A percentile compares a stretch with the other conserved stretches of the same genome.
Evolutionary conservation across 2,329 filamentous ascomycete species (phyloP).

Genomic region (Verticillium longisporum): DNA sequence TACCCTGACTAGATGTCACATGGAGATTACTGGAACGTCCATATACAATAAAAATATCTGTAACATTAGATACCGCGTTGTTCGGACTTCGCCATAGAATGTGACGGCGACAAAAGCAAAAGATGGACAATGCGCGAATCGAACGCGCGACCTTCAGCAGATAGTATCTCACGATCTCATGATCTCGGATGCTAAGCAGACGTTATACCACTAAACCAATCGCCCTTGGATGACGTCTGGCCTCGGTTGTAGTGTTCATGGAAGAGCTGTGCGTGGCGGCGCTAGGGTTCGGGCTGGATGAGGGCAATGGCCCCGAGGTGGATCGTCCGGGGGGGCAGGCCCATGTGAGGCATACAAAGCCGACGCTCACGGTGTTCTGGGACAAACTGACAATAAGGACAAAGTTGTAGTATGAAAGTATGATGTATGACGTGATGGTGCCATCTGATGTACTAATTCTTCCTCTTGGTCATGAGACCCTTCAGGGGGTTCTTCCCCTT

Average conservation of each 20-base stretch:
- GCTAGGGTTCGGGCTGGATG: not conserved
- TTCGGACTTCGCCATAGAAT: too few species aligned
- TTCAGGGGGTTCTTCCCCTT: constrained; percentile 29
- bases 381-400: not conserved
- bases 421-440: not conserved
- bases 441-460: not conserved
- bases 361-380: not conserved
- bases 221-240: not conserved
- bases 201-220: constrained; percentile 3
- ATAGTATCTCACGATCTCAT: not conserved
- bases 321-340: not conserved
- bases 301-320: not conserved
- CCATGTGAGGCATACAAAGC: not conserved
- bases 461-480: constrained; percentile 18
- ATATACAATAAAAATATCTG: too few species aligned
- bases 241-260: not conserved
- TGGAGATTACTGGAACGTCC: too few species aligned
- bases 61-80: too few species aligned
- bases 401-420: not conserved
- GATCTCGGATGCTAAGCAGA: constrained; percentile 1
- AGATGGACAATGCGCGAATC: constrained; percentile 1
- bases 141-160: constrained; percentile 3
- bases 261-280: not conserved
- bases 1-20: too few species aligned
- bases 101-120: not conserved